Evolutionary conservation across 257 asterid genomes (phyloP).

Genomic region (Ilex asprella): DNA sequence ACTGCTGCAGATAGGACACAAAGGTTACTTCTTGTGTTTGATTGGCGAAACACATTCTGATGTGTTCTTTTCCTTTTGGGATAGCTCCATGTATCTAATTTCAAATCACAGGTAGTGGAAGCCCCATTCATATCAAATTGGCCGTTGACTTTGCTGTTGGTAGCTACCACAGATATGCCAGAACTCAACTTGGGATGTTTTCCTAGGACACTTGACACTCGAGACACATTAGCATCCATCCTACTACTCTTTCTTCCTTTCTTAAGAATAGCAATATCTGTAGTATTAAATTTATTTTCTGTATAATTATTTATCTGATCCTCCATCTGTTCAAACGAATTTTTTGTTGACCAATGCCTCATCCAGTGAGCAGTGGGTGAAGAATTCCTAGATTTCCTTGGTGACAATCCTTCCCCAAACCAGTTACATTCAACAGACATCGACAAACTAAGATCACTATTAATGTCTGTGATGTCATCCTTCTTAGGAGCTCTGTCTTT

Average conservation of each 20-base stretch:
- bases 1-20: slow-evolving; percentile 13
- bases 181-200: slow-evolving; percentile 18
- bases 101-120: slow-evolving; percentile 12
- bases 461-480: slow-evolving; percentile 11
- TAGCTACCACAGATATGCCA: slow-evolving; percentile 21
- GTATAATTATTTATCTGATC: slow-evolving; percentile 3
- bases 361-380: slow-evolving; percentile 9
- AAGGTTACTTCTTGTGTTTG: slow-evolving; percentile 23
- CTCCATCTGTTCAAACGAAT: slow-evolving; percentile 3
- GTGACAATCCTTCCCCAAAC: slow-evolving; percentile 8
- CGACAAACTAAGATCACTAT: slow-evolving; percentile 10
- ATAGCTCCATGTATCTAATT: slow-evolving; percentile 34
- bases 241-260: slow-evolving; percentile 24
- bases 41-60: slow-evolving; percentile 14
- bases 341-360: slow-evolving; percentile 9
- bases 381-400: slow-evolving; percentile 8
- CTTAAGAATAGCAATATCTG: slow-evolving; percentile 19
- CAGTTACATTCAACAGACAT: slow-evolving; percentile 11
- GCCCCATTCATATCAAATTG: slow-evolving; percentile 15
- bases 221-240: slow-evolving; percentile 13
- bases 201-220: slow-evolving; percentile 11
- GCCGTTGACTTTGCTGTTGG: slow-evolving; percentile 14
- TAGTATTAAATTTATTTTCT: slow-evolving; percentile 18
- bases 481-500: slow-evolving; percentile 7
- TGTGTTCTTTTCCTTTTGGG: slow-evolving; percentile 55